These are phyloP conservation scores for Eimeria acervulina DNA, from an alignment of 169 alveolate genomes.

Conservation along the genomic window DNA sequence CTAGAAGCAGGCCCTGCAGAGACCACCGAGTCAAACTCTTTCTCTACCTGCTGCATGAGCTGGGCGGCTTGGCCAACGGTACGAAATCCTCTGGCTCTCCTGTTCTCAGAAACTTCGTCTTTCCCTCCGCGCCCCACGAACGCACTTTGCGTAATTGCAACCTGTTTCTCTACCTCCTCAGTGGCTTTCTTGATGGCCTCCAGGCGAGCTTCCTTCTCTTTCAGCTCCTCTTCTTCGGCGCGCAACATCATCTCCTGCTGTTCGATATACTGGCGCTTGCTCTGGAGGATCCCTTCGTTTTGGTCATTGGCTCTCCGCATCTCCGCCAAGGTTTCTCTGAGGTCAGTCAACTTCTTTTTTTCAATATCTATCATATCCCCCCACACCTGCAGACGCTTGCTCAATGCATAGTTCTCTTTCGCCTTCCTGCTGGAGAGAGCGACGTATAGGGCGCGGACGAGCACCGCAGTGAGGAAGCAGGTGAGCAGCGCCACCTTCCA, in stretches of 20 bases:
- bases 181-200: neutral
- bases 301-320: neutral
- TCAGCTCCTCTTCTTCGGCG: neutral
- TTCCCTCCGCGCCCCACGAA: neutral
- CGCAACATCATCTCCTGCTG: neutral
- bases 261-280: neutral
- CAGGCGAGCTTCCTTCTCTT: neutral
- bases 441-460: neutral
- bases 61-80: neutral
- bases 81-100: neutral
- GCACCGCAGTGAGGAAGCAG: neutral
- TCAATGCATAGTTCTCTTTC: neutral
- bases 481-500: neutral
- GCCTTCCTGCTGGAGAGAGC: neutral
- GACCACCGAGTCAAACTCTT: neutral
- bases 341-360: neutral
- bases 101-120: neutral
- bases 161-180: neutral
- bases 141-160: neutral
- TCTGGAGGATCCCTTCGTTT: neutral
- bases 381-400: neutral
- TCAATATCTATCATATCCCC: neutral
- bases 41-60: neutral
- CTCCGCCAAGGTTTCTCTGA: neutral
- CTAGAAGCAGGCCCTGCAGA: neutral